Evolutionary conservation across 208 protist genomes (phyloP).

Genomic region (Leishmania lainsoni): DNA sequence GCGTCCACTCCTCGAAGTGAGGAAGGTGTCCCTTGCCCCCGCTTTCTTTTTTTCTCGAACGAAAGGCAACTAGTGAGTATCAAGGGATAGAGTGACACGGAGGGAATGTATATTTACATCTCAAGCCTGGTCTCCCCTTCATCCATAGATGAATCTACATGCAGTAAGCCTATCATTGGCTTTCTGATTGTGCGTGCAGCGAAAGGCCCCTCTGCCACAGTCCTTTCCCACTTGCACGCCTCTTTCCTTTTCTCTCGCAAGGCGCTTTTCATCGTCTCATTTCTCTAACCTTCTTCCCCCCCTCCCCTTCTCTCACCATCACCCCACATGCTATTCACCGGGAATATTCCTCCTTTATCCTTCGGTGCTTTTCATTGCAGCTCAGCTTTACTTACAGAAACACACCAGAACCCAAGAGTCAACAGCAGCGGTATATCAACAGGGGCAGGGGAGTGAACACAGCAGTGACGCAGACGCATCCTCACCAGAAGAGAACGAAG

Average conservation of each 20-base stretch:
- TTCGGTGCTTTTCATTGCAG: constrained; percentile 1
- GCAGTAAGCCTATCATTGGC: not conserved
- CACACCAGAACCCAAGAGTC: not conserved
- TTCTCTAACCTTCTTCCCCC: not conserved
- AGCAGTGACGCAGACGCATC: not conserved
- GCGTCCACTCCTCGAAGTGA: not conserved
- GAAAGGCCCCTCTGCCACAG: not conserved
- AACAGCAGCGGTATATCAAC: not conserved
- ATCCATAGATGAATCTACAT: not conserved
- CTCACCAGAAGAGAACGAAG: not conserved
- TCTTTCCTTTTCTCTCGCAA: not conserved
- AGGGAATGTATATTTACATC: not conserved
- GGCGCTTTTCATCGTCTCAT: not conserved
- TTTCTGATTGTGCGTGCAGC: not conserved
- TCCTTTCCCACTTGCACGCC: not conserved
- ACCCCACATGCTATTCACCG: not conserved
- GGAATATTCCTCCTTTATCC: not conserved
- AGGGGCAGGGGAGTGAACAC: not conserved
- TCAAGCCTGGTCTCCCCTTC: not conserved
- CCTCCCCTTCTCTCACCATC: too few relatives aligned
- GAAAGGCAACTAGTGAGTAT: not conserved
- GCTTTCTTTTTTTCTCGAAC: not conserved
- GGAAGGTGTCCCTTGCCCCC: not conserved
- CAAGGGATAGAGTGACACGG: not conserved
- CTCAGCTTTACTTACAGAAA: not conserved